Percentiles rank a stretch among this genome's conserved stretches.
phyloP scores from a whole-genome alignment of 2,329 filamentous ascomycete genomes.

The Neoarthrinium moseri region DNA sequence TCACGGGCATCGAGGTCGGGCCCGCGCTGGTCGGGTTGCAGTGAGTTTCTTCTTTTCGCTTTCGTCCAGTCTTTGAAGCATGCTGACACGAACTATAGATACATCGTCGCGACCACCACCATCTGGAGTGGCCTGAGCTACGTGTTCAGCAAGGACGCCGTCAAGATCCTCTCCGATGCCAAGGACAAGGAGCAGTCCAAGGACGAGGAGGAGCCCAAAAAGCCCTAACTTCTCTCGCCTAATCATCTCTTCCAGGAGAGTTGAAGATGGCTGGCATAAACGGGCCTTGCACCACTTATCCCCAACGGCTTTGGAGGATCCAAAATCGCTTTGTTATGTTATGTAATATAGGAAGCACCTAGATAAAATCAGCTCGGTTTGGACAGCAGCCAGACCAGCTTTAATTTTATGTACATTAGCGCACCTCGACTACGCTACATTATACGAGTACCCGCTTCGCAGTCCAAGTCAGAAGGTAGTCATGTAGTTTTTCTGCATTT shows the following conservation, averaged over 20 bases:
- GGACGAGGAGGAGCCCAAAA: not conserved
- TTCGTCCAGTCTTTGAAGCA: slow-evolving; percentile 8
- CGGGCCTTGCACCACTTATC: too few species aligned
- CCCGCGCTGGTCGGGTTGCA: slow-evolving; percentile 59
- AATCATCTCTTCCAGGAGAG: not conserved
- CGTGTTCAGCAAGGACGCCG: slow-evolving; percentile 84
- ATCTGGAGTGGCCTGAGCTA: slow-evolving; percentile 94
- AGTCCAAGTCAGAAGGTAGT: too few species aligned
- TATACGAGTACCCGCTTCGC: too few species aligned
- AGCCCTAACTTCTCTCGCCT: not conserved
- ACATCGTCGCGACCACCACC: slow-evolving; percentile 83
- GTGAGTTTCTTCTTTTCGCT: slow-evolving; percentile 43
- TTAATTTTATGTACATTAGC: too few species aligned
- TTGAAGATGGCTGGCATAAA: too few species aligned
- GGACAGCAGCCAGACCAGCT: too few species aligned
- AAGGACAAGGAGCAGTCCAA: slow-evolving; percentile 19
- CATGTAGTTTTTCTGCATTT: too few species aligned
- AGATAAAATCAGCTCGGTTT: too few species aligned
- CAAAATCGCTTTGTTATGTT: too few species aligned
- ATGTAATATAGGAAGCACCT: too few species aligned
- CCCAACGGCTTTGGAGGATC: too few species aligned
- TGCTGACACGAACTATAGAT: slow-evolving; percentile 51
- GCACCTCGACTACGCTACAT: too few species aligned
- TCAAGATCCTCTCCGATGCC: slow-evolving; percentile 68
- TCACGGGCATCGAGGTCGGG: slow-evolving; percentile 55